Base-by-base conservation (phyloP, 2,329 filamentous ascomycete species). In the Mycosphaerella sp. region DNA sequence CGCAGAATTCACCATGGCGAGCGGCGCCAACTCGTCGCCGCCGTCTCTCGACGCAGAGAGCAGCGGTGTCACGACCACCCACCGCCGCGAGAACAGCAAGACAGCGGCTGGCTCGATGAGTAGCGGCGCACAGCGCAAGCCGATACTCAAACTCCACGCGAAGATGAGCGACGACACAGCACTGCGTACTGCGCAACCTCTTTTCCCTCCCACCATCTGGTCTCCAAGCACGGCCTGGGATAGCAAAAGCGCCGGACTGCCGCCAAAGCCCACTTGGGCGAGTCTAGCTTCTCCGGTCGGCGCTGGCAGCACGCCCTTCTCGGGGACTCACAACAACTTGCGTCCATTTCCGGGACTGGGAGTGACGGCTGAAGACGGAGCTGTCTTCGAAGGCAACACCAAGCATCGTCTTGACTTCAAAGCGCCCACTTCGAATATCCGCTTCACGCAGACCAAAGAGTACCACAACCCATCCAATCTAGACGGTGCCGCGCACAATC, bases 141-240 rank as follows among this genome's bases (percentile, higher is more conserved):
- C 48, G 4, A 14, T 11, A 3, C 31, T 51, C 42, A 41, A 42
- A 17, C 40, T 45, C 34, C 8, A 45, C 45, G 9, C 41, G 29
- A 21, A 26, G 17, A 29, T 14, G 8, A 23, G n/a, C 14, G 40
- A 40, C n/a, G 14, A 34, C 17, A 56, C 50, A 44, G n/a, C 36
- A 29, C 43, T 45, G 31, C 48, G 40, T 17, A 42, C 48, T 39
- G 50, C 53, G 11, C 23, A 48, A 14, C 45, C 58, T 4, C 45
- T 60, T 21, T 57, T 48, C 36, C 29, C 54, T 6, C 57, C 56
- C 11, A 45, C 38, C 26, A 57, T 51, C 43, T 61, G 59, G 59
- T 56, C 56, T 8, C 43, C 52, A 11, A 53, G 21, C 29, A 32
- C 31, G 21, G 34, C 49, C n/a, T 40, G 14, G 40, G 46, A 38